phyloP scores from a whole-genome alignment of 179 eudicot species.

The Beta lomatogona region DNA sequence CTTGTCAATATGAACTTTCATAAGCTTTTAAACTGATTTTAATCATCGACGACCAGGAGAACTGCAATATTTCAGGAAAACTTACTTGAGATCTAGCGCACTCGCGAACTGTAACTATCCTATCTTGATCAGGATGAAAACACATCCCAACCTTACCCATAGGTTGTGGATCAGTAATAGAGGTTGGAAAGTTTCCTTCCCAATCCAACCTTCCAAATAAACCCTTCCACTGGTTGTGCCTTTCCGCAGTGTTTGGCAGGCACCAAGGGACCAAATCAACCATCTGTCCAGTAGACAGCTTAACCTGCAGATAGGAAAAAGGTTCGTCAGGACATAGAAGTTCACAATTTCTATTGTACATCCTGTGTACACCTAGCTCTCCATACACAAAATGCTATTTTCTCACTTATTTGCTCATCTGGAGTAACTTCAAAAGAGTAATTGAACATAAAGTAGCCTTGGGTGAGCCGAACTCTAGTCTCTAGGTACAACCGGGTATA shows the following conservation, averaged over 20 bases:
- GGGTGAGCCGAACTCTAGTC: too few relatives aligned
- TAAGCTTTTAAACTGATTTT: background rate
- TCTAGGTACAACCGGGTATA: too few relatives aligned
- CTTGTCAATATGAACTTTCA: background rate
- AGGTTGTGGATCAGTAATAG: slow-evolving; percentile 93
- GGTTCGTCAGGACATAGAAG: background rate
- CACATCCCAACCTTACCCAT: slow-evolving; percentile 99
- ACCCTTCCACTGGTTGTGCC: slow-evolving; percentile 99
- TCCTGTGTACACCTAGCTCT: too few relatives aligned
- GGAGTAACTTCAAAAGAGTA: too few relatives aligned
- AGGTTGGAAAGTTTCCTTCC: slow-evolving; percentile 96
- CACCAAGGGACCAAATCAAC: slow-evolving; percentile 98
- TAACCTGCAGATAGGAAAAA: slow-evolving; percentile 50
- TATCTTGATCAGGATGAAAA: slow-evolving; percentile 94
- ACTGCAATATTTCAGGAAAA: background rate
- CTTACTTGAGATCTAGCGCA: slow-evolving; percentile 95
- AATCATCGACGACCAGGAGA: background rate
- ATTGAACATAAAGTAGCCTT: too few relatives aligned
- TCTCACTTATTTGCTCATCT: too few relatives aligned
- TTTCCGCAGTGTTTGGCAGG: slow-evolving; percentile 87
- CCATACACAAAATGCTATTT: too few relatives aligned
- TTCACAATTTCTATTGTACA: background rate
- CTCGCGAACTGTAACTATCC: slow-evolving; percentile 92
- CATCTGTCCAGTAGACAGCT: slow-evolving; percentile 73
- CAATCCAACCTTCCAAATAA: slow-evolving; percentile 90